Conservation (phyloP, 2,329 filamentous ascomycete species). For the Moelleriella libera region DNA sequence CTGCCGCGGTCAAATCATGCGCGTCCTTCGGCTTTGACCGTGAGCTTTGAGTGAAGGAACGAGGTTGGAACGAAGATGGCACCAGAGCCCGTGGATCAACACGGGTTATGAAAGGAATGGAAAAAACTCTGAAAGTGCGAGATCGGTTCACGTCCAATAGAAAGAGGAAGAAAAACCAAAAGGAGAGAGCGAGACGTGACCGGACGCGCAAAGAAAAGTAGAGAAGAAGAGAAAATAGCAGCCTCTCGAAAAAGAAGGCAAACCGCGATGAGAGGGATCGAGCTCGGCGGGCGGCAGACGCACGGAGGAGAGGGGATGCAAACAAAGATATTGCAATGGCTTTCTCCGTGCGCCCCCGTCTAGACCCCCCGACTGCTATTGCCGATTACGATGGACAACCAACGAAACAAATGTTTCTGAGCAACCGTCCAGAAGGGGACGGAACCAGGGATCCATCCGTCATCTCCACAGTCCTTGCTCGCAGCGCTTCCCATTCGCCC, state of each 20-base stretch:
- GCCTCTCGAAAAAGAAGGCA: neutral
- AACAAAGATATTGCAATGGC: neutral
- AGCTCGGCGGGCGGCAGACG: neutral
- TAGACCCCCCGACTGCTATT: neutral
- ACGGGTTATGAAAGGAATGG: neutral
- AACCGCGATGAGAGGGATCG: neutral
- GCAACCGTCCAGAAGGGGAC: neutral
- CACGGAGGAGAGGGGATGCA: neutral
- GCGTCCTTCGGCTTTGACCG: neutral
- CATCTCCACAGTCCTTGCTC: neutral
- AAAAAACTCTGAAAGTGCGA: neutral
- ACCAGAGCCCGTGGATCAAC: neutral
- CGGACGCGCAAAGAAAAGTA: conserved; percentile 8
- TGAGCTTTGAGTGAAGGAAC: conserved; percentile 1
- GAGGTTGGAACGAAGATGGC: neutral
- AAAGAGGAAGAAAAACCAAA: conserved; percentile 5
- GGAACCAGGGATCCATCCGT: neutral
- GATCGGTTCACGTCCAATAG: conserved; percentile 1
- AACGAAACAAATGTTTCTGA: neutral
- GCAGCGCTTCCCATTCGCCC: neutral
- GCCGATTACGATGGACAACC: neutral
- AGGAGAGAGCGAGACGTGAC: conserved; percentile 9
- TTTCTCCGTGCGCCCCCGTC: neutral
- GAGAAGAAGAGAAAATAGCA: conserved; percentile 1
- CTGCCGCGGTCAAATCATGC: neutral